A percentile compares a stretch with the other conserved stretches of the same genome.
phyloP scores from a whole-genome alignment of 257 asterid species.

The Jacaranda mimosifolia region DNA sequence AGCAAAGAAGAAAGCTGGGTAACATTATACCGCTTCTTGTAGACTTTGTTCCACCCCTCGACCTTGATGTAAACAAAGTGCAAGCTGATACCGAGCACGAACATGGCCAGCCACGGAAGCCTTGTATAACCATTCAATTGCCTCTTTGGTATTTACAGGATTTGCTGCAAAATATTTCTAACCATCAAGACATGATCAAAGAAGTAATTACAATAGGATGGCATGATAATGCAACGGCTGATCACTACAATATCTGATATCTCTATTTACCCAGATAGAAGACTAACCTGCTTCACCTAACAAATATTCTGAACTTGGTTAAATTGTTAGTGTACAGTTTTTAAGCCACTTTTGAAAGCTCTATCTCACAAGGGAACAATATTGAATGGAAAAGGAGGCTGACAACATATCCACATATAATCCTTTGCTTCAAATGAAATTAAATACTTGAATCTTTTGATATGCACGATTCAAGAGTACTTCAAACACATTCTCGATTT shows the following conservation, averaged over 20 bases:
- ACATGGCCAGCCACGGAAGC: slow-evolving; percentile 76
- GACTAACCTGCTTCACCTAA: too few species aligned
- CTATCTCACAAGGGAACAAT: too few species aligned
- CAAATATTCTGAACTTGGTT: too few species aligned
- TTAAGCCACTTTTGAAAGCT: too few species aligned
- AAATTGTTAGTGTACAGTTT: too few species aligned
- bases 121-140: slow-evolving; percentile 68
- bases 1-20: slow-evolving; percentile 21
- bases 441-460: too few species aligned
- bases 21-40: slow-evolving; percentile 65
- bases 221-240: neutral
- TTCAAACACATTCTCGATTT: too few species aligned
- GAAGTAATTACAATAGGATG: neutral
- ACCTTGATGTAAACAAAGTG: slow-evolving; percentile 76
- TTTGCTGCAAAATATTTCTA: slow-evolving; percentile 51
- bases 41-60: slow-evolving; percentile 57
- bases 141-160: slow-evolving; percentile 65
- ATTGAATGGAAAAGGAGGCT: neutral
- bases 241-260: too few species aligned
- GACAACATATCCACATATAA: neutral
- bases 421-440: neutral
- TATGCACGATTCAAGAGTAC: too few species aligned
- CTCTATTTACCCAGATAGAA: too few species aligned
- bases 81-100: slow-evolving; percentile 90
- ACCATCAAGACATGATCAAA: slow-evolving; percentile 24